These are phyloP conservation scores for Pseudoscleropodium purum DNA, from an alignment of 225 moss, liverwort and hornwort species.

Conservation along the genomic window DNA sequence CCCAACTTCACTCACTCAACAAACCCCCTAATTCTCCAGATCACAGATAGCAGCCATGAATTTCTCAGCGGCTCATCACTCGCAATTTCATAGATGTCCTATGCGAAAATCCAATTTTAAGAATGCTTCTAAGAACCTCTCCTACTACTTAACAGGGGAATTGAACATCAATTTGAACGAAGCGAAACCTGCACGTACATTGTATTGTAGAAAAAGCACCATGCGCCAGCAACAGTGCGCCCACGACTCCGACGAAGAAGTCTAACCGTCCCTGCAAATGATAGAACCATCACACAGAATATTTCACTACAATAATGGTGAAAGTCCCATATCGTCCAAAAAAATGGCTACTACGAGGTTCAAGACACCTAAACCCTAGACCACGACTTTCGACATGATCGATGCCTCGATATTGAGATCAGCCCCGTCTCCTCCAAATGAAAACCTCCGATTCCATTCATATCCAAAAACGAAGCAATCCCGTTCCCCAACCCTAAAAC, in stretches of 20 bases:
- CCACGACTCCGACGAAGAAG: constrained; percentile 46
- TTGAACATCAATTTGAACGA: neutral
- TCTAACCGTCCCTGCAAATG: constrained; percentile 30
- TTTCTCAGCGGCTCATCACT: neutral
- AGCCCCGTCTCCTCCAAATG: neutral
- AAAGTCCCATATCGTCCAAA: neutral
- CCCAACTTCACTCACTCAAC: neutral
- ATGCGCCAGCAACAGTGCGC: constrained; percentile 59
- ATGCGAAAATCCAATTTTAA: neutral
- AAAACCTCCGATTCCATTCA: neutral
- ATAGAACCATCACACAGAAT: neutral
- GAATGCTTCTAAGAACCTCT: neutral
- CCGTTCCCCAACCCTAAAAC: neutral
- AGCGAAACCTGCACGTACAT: constrained; percentile 28
- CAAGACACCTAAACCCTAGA: neutral
- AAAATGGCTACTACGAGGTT: neutral
- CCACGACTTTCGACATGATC: neutral
- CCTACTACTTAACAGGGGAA: neutral
- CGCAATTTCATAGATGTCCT: neutral
- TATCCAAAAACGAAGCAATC: neutral
- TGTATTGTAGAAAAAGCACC: constrained; percentile 50
- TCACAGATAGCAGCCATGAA: neutral
- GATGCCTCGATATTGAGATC: neutral
- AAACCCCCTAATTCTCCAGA: constrained; percentile 1
- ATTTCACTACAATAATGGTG: neutral